phyloP scores from a whole-genome alignment of 768 basidiomycete genomes.

The Leccinellum rugosiceps region DNA sequence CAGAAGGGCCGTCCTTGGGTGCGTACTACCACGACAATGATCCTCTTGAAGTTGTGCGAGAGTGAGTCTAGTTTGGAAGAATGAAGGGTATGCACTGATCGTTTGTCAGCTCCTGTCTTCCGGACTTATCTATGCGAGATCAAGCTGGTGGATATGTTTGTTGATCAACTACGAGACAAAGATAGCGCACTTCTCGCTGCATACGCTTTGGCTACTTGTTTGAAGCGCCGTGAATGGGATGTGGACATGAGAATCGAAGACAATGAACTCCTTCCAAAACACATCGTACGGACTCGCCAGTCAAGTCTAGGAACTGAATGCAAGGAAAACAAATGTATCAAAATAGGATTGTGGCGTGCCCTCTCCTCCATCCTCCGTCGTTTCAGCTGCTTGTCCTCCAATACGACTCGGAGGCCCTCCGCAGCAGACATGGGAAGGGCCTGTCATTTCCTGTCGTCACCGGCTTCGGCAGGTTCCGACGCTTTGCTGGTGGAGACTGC shows the following conservation, averaged over 20 bases:
- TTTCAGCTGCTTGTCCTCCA: constrained; percentile 91
- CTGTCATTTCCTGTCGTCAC: constrained; percentile 58
- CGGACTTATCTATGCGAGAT: background rate
- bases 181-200: background rate
- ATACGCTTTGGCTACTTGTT: background rate
- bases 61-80: too few relatives aligned
- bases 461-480: constrained; percentile 27
- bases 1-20: background rate
- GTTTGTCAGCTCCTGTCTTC: background rate
- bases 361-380: constrained; percentile 68
- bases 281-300: constrained; percentile 6
- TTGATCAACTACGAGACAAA: background rate
- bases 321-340: too few relatives aligned
- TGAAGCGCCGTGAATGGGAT: constrained; percentile 2
- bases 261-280: background rate
- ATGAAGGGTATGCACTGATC: too few relatives aligned
- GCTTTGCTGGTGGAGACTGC: constrained; percentile 30
- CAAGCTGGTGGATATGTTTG: background rate
- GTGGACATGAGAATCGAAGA: constrained; percentile 11
- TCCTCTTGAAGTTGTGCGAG: too few relatives aligned
- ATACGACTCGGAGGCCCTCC: constrained; percentile 76
- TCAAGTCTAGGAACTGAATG: too few relatives aligned
- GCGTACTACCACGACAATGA: too few relatives aligned
- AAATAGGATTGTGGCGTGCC: background rate
- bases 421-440: constrained; percentile 72